phyloP scores from a whole-genome alignment of 1,139 yeast species.

The Suhomyces coccinellae region DNA sequence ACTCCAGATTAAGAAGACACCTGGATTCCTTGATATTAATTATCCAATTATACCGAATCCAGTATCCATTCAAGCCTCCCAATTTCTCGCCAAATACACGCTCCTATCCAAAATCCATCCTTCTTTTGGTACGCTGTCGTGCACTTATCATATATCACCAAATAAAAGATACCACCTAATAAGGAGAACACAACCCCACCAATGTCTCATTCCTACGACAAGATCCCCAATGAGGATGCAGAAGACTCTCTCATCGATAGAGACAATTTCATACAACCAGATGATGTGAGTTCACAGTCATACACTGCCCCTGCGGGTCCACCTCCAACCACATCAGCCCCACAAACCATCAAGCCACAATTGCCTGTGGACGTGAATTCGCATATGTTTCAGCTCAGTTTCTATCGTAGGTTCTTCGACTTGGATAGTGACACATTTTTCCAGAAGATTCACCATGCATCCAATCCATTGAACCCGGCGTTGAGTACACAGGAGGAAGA shows the following conservation, averaged over 20 bases:
- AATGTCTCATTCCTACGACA: conserved; percentile 9
- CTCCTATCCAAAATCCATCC: too few species aligned
- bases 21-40: too few species aligned
- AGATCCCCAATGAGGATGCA: conserved; percentile 6
- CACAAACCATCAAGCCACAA: conserved; percentile 23
- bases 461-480: conserved; percentile 44
- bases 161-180: not conserved
- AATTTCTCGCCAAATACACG: too few species aligned
- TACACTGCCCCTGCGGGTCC: not conserved
- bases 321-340: conserved; percentile 13
- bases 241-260: conserved; percentile 13
- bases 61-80: too few species aligned
- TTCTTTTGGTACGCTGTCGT: too few species aligned
- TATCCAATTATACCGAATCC: too few species aligned
- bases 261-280: conserved; percentile 20
- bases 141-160: not conserved
- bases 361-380: conserved; percentile 22
- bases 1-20: too few species aligned
- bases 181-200: not conserved
- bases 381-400: conserved; percentile 56
- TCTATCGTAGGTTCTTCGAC: conserved; percentile 62
- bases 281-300: conserved; percentile 16
- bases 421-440: conserved; percentile 63
- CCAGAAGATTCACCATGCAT: conserved; percentile 40
- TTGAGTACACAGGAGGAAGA: conserved; percentile 25